A percentile compares a stretch with the other conserved stretches of the same genome.
These are phyloP conservation scores for Tetracentron sinense DNA, from an alignment of 164 flowering plant genomes.

Conservation along the genomic window DNA sequence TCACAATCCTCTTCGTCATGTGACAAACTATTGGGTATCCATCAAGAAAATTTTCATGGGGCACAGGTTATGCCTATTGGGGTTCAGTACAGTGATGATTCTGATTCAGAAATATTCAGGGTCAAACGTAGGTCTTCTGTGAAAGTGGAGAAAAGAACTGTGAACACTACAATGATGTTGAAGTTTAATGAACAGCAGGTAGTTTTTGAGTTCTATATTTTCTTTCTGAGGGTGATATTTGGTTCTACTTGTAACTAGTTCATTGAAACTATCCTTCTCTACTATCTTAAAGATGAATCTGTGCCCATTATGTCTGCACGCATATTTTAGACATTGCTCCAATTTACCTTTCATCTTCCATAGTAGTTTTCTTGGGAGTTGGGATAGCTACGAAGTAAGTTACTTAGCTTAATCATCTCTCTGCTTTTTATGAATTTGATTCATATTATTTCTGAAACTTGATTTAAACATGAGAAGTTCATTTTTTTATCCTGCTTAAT, in stretches of 20 bases:
- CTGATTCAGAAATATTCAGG: constrained; percentile 74
- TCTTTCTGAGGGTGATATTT: neutral
- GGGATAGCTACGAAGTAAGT: too few species aligned
- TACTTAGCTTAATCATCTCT: too few species aligned
- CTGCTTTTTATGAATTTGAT: too few species aligned
- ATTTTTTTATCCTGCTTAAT: too few species aligned
- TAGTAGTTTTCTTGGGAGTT: neutral
- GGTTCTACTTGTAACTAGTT: neutral
- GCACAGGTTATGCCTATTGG: constrained; percentile 17
- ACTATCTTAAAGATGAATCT: neutral
- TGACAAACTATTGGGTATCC: constrained; percentile 20
- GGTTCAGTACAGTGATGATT: constrained; percentile 50
- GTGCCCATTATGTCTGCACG: neutral
- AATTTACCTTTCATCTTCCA: neutral
- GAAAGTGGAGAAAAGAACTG: constrained; percentile 40
- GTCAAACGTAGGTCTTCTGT: constrained; percentile 67
- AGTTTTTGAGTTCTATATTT: neutral
- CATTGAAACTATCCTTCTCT: neutral
- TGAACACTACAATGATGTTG: constrained; percentile 22
- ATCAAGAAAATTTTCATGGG: constrained; percentile 13
- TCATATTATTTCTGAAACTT: too few species aligned
- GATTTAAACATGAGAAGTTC: too few species aligned
- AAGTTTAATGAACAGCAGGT: constrained; percentile 52
- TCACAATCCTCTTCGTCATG: constrained; percentile 22
- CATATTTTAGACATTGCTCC: too few species aligned